Evolutionary conservation across 2,329 filamentous ascomycete species (phyloP).

Genomic region (Aspergillus phoenicis): DNA sequence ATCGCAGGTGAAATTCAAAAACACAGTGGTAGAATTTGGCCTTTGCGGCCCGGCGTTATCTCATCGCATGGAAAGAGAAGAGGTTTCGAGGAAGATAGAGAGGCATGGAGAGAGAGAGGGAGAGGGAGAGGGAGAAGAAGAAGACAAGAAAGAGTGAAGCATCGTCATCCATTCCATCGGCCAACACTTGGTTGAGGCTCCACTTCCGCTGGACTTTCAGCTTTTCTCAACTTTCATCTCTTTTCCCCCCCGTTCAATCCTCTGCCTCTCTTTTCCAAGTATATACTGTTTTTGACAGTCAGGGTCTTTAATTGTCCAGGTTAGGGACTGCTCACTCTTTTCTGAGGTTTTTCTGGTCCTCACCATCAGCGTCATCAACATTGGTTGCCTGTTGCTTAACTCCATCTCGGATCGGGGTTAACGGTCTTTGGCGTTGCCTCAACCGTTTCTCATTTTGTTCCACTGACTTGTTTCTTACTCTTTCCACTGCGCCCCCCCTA

Average conservation of each 20-base stretch:
- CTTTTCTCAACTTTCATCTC: neutral
- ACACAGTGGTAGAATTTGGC: slow-evolving; percentile 24
- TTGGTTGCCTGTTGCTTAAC: slow-evolving; percentile 16
- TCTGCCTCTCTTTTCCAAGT: neutral
- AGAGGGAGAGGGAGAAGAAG: slow-evolving; percentile 3
- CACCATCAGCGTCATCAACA: slow-evolving; percentile 19
- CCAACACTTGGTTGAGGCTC: slow-evolving; percentile 8
- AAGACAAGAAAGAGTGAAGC: slow-evolving; percentile 11
- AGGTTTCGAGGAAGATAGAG: neutral
- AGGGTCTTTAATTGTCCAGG: too few relatives aligned
- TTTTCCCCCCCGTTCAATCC: neutral
- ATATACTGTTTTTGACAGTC: too few relatives aligned
- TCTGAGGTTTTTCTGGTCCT: neutral
- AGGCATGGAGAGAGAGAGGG: neutral
- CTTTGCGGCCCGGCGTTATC: slow-evolving; percentile 31
- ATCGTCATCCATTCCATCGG: slow-evolving; percentile 7
- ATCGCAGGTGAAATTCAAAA: neutral
- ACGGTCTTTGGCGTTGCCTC: slow-evolving; percentile 25
- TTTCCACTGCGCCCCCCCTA: slow-evolving; percentile 11
- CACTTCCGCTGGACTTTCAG: neutral
- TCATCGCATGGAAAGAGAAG: slow-evolving; percentile 25
- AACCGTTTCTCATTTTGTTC: slow-evolving; percentile 12
- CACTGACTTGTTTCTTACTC: slow-evolving; percentile 6
- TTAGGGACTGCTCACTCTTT: neutral
- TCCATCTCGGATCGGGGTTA: slow-evolving; percentile 23